phyloP scores from a whole-genome alignment of 2,329 filamentous ascomycete genomes.

The Achaetomium macrosporum region DNA sequence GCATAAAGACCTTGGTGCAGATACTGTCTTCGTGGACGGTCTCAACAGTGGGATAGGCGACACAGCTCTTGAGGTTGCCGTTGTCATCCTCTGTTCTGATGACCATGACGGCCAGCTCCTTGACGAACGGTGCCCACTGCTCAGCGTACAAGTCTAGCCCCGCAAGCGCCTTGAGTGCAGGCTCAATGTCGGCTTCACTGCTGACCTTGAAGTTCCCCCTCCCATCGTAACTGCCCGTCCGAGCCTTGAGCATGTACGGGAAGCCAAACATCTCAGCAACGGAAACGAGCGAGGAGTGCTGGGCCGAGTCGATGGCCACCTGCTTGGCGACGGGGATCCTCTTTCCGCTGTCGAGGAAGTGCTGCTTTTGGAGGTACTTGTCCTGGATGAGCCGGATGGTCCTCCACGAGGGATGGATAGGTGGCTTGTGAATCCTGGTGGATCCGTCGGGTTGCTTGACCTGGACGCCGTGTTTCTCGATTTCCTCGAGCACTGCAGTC shows the following conservation, averaged over 20 bases:
- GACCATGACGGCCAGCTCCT: conserved; percentile 91
- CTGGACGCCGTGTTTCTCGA: conserved; percentile 59
- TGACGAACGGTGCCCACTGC: conserved; percentile 77
- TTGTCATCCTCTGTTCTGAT: conserved; percentile 72
- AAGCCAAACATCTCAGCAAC: conserved; percentile 64
- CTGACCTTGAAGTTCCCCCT: conserved; percentile 56
- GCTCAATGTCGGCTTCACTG: conserved; percentile 43
- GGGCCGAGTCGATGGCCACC: conserved; percentile 53
- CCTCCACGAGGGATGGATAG: conserved; percentile 75
- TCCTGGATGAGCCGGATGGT: conserved; percentile 88
- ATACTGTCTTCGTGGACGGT: conserved; percentile 94
- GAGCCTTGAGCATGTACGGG: conserved; percentile 88
- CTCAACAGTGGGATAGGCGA: conserved; percentile 86
- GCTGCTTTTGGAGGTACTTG: conserved; percentile 85
- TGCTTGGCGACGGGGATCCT: conserved; percentile 70
- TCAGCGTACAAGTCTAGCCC: conserved; percentile 77
- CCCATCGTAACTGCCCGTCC: conserved; percentile 90
- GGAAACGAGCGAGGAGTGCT: conserved; percentile 54
- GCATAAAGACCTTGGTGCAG: conserved; percentile 86
- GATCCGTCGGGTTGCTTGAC: conserved; percentile 35
- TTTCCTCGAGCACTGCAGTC: conserved; percentile 80
- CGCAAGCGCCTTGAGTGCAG: conserved; percentile 64
- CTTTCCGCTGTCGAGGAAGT: conserved; percentile 52
- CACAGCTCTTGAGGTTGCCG: conserved; percentile 42
- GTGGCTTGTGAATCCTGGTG: conserved; percentile 30